These are phyloP conservation scores for Blastobotrys persicus DNA, from an alignment of 1,139 yeast species.

Conservation along the genomic window DNA sequence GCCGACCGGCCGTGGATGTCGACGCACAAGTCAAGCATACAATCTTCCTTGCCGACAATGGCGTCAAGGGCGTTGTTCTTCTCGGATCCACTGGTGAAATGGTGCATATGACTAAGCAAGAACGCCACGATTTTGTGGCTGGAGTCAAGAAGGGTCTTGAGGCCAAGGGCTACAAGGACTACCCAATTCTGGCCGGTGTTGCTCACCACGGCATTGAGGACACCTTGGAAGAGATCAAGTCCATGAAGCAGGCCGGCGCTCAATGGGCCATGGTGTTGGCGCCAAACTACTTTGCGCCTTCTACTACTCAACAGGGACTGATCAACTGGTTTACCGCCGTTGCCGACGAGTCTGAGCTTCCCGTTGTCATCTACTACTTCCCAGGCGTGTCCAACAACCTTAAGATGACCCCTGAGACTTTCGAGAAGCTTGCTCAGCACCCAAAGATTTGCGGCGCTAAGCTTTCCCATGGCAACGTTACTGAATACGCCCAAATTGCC, in stretches of 20 bases:
- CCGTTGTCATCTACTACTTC: slow-evolving; percentile 49
- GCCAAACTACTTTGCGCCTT: slow-evolving; percentile 48
- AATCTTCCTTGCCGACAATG: slow-evolving; percentile 41
- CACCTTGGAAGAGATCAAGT: slow-evolving; percentile 41
- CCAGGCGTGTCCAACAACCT: slow-evolving; percentile 50
- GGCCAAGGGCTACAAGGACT: slow-evolving; percentile 38
- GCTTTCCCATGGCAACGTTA: slow-evolving; percentile 46
- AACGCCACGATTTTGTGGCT: slow-evolving; percentile 41
- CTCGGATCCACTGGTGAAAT: slow-evolving; percentile 54
- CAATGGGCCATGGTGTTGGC: slow-evolving; percentile 47
- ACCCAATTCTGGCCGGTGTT: slow-evolving; percentile 47
- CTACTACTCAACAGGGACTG: slow-evolving; percentile 45
- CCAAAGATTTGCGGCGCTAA: slow-evolving; percentile 50
- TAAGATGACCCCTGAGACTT: slow-evolving; percentile 40
- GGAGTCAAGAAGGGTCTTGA: slow-evolving; percentile 37
- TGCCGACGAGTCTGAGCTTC: slow-evolving; percentile 46
- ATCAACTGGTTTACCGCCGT: slow-evolving; percentile 45
- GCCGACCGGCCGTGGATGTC: slow-evolving; percentile 41
- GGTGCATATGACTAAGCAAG: slow-evolving; percentile 45
- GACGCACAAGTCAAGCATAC: slow-evolving; percentile 47
- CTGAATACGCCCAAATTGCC: slow-evolving; percentile 39
- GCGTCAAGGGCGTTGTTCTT: slow-evolving; percentile 48
- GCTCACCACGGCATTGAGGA: slow-evolving; percentile 45
- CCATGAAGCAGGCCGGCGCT: slow-evolving; percentile 45
- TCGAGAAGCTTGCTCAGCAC: slow-evolving; percentile 39